Base-by-base conservation (phyloP, 306 rosid genomes). In the Senna tora region DNA sequence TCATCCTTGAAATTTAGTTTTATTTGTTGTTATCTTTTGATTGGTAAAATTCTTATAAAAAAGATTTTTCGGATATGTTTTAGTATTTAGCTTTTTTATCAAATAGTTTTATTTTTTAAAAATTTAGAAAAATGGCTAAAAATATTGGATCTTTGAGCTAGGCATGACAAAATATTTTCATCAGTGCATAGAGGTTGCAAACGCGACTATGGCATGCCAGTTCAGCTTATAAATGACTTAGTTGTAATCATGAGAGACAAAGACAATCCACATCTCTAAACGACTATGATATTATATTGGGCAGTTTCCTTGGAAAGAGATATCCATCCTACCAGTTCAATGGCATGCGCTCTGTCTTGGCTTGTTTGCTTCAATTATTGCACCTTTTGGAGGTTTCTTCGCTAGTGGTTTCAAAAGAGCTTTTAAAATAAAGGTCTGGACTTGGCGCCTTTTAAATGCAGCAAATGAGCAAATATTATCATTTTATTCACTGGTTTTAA, bases 331-430 rank as follows among this genome's bases (percentile, higher is more conserved):
- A 72, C 97, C 90, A 43, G 87, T 95, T 78, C 97, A 95, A 61
- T 89, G 96, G 93, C 99, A 95, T 79, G 96, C 96, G 65, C 69
- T 92, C 67, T 89, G 84, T 74, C 77, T 91, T 69, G 99, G 99
- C 50, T 87, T 91, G 81, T 95, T 95, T 88, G 91, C 99, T 70
- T 91, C 96, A 50, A 87, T 95, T 62, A 91, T 95, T 65, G 99
- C 99, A 72, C 99, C 99, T 69, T 95, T 95, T 71, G 99, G 99
- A 62, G 99, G 99, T 75, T 95, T 95, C 96, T 92, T 95, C 84
- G 99, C 99, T 2, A 95, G 99, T 81, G 99, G 99, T 42, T 95
- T 95, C 74, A 95, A 95, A 83, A 88, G 99, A 83, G 99, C 99
- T 78, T 95, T 95, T 66, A 91, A 95, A 81, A 83, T 89, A 81